These are phyloP conservation scores for Daldinia grandis DNA, from an alignment of 495 filamentous ascomycete species.

Conservation along the genomic window DNA sequence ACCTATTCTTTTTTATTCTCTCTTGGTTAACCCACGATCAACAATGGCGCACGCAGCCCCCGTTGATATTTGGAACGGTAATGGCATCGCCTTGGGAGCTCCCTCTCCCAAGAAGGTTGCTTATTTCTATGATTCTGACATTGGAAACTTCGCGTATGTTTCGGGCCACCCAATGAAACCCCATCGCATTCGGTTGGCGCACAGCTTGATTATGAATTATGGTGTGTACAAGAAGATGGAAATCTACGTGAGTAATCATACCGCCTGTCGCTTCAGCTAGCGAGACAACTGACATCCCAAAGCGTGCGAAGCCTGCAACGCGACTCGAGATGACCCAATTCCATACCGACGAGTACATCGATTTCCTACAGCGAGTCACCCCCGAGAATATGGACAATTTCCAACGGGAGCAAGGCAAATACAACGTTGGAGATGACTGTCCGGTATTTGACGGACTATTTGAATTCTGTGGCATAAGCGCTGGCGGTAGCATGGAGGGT, in stretches of 20 bases:
- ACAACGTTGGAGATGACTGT: constrained; percentile 98
- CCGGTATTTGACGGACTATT: constrained; percentile 98
- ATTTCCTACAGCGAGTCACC: constrained; percentile 94
- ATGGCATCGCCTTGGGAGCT: constrained; percentile 59
- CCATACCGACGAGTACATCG: constrained; percentile 99
- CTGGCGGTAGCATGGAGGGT: constrained; percentile 96
- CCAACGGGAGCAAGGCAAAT: constrained; percentile 91
- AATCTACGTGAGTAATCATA: constrained; percentile 77
- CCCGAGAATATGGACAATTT: constrained; percentile 98
- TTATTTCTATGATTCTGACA: constrained; percentile 98
- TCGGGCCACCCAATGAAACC: constrained; percentile 99
- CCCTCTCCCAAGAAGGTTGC: constrained; percentile 74
- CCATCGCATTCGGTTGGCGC: constrained; percentile 95
- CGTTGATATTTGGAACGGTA: constrained; percentile 59
- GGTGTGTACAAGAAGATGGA: constrained; percentile 98
- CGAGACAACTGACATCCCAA: constrained; percentile 6
- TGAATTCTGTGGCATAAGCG: constrained; percentile 97
- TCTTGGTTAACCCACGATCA: constrained; percentile 22
- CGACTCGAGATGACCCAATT: constrained; percentile 99
- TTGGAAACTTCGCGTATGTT: constrained; percentile 96
- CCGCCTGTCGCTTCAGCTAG: neutral
- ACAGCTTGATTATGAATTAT: constrained; percentile 99
- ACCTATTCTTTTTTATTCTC: constrained; percentile 9
- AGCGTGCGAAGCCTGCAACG: constrained; percentile 97
- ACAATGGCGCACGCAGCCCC: constrained; percentile 54